Percentiles rank a stretch among this genome's conserved stretches.
These are phyloP conservation scores for Phytophthora lateralis DNA, from an alignment of 352 stramenopile genomes.

Conservation along the genomic window DNA sequence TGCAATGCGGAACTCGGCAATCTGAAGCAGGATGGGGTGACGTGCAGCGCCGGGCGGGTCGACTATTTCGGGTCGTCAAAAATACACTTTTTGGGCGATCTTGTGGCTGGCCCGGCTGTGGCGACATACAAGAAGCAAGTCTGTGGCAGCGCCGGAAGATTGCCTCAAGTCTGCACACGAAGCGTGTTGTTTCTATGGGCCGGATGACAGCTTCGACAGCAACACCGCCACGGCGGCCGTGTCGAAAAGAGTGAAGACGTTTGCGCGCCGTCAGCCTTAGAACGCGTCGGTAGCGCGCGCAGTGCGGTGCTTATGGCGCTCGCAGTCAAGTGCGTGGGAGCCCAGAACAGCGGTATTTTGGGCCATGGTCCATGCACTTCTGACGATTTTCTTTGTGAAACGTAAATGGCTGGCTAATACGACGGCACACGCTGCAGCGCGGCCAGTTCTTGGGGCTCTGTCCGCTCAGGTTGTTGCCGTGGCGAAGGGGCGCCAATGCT, in stretches of 20 bases:
- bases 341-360: conserved; percentile 30
- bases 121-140: conserved; percentile 16
- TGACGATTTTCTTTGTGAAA: conserved; percentile 23
- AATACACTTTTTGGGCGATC: conserved; percentile 21
- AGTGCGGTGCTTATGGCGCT: too few species aligned
- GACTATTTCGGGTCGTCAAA: conserved; percentile 29
- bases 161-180: conserved; percentile 4
- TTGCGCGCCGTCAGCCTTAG: background rate
- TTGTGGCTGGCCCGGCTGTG: conserved; percentile 6
- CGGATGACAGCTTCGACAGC: conserved; percentile 12
- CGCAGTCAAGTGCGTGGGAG: background rate
- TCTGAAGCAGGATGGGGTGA: background rate
- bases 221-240: conserved; percentile 7
- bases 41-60: conserved; percentile 1
- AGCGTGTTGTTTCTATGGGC: conserved; percentile 25
- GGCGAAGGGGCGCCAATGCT: too few species aligned
- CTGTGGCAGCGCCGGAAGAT: conserved; percentile 3
- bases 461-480: background rate
- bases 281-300: too few species aligned
- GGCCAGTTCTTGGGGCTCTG: background rate
- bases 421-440: background rate
- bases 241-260: background rate
- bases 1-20: too few species aligned
- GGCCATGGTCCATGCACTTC: conserved; percentile 20
- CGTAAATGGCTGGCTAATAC: conserved; percentile 12